Evolutionary conservation across 768 basidiomycete species (phyloP).

Genomic region (Kwoniella sp.): DNA sequence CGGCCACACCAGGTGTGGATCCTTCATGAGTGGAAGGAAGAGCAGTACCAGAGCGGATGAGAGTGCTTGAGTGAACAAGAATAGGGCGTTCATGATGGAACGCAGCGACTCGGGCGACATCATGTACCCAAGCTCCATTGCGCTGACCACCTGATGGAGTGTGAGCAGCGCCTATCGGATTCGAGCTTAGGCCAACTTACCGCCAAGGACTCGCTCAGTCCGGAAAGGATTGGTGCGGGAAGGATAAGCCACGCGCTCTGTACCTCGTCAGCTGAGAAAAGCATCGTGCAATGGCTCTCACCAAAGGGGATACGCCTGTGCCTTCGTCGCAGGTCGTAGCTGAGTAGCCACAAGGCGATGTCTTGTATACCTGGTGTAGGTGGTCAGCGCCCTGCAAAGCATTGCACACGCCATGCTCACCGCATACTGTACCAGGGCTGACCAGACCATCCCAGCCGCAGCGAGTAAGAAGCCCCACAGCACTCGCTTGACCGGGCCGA

Average conservation of each 20-base stretch:
- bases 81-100: slow-evolving; percentile 35
- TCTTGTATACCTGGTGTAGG: slow-evolving; percentile 12
- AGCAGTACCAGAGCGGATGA: slow-evolving; percentile 29
- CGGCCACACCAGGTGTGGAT: slow-evolving; percentile 44
- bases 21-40: slow-evolving; percentile 26
- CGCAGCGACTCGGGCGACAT: slow-evolving; percentile 22
- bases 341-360: slow-evolving; percentile 13
- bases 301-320: slow-evolving; percentile 12
- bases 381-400: too few relatives aligned
- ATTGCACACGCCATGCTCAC: too few relatives aligned
- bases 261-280: too few relatives aligned
- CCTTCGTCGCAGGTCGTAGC: slow-evolving; percentile 13
- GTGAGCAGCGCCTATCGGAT: too few relatives aligned
- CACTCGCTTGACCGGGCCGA: slow-evolving; percentile 18
- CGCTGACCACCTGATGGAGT: slow-evolving; percentile 45
- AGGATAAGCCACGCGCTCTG: slow-evolving; percentile 40
- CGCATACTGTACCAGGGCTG: slow-evolving; percentile 12
- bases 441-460: slow-evolving; percentile 13
- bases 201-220: slow-evolving; percentile 22
- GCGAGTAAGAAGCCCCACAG: slow-evolving; percentile 17
- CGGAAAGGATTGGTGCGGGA: slow-evolving; percentile 13
- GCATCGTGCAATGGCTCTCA: not conserved
- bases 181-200: too few relatives aligned
- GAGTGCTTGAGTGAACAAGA: slow-evolving; percentile 42
- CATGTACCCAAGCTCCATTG: slow-evolving; percentile 39